These are phyloP conservation scores for Dothideomycetes sp. DNA, from an alignment of 2,329 filamentous ascomycete species.

Conservation along the genomic window DNA sequence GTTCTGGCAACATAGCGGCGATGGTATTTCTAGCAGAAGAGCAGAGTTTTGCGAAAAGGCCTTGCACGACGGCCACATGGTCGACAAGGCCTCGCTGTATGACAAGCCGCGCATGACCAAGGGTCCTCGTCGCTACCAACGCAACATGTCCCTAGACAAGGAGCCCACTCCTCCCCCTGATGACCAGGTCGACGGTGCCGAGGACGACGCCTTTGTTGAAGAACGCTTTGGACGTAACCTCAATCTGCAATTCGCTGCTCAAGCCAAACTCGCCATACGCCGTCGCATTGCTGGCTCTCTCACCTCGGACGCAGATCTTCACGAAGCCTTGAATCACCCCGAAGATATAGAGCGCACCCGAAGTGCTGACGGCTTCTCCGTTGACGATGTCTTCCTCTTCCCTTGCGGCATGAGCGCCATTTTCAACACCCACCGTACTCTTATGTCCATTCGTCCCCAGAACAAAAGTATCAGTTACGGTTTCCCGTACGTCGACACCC, in stretches of 20 bases:
- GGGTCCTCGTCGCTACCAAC: constrained; percentile 74
- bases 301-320: constrained; percentile 59
- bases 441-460: constrained; percentile 55
- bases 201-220: constrained; percentile 76
- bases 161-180: constrained; percentile 17
- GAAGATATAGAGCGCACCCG: constrained; percentile 31
- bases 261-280: constrained; percentile 77
- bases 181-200: constrained; percentile 40
- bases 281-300: constrained; percentile 83
- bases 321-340: constrained; percentile 43
- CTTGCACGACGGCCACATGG: constrained; percentile 59
- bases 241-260: constrained; percentile 65
- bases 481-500: constrained; percentile 95
- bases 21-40: constrained; percentile 81
- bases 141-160: constrained; percentile 40
- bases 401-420: constrained; percentile 93
- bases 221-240: constrained; percentile 91
- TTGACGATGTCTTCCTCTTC: constrained; percentile 82
- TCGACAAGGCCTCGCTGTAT: constrained; percentile 36
- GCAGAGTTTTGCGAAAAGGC: constrained; percentile 80
- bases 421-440: constrained; percentile 71
- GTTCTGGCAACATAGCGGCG: constrained; percentile 95
- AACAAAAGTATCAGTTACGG: constrained; percentile 81
- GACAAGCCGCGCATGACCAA: constrained; percentile 43
- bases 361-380: constrained; percentile 55